A percentile compares a stretch with the other conserved stretches of the same genome.
Evolutionary conservation across 306 rosid genomes (phyloP).

Genomic region (Cucurbita pepo): DNA sequence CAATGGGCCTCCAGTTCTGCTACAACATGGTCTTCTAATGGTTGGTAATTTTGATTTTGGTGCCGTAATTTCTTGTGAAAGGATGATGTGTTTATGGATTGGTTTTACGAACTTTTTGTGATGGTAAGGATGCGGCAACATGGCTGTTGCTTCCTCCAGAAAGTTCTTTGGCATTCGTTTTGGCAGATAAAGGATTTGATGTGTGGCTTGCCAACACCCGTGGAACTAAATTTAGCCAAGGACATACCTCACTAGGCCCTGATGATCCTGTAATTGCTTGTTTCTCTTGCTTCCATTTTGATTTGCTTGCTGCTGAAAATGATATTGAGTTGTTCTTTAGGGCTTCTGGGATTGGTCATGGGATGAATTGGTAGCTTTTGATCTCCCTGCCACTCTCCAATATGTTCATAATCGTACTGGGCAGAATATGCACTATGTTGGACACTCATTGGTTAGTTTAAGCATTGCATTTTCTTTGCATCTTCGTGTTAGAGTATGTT

Average conservation of each 20-base stretch:
- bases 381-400: slow-evolving; percentile 66
- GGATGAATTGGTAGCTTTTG: slow-evolving; percentile 90
- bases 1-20: slow-evolving; percentile 35
- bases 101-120: background rate
- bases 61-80: background rate
- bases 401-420: slow-evolving; percentile 63
- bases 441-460: slow-evolving; percentile 69
- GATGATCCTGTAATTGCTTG: slow-evolving; percentile 30
- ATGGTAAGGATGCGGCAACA: slow-evolving; percentile 23
- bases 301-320: background rate
- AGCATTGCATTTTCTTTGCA: background rate
- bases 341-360: slow-evolving; percentile 91
- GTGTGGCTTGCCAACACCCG: slow-evolving; percentile 73
- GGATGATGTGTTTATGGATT: background rate
- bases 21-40: slow-evolving; percentile 68
- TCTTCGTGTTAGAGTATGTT: background rate
- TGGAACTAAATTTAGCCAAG: slow-evolving; percentile 58
- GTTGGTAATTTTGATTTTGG: slow-evolving; percentile 17
- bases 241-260: slow-evolving; percentile 22
- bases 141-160: slow-evolving; percentile 67
- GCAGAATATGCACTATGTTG: slow-evolving; percentile 70
- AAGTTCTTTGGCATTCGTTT: slow-evolving; percentile 44
- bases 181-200: slow-evolving; percentile 62
- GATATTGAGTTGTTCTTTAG: slow-evolving; percentile 15
- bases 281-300: background rate